Conservation (phyloP, 805 yeast genomes). For the Metschnikowia arizonensis region DNA sequence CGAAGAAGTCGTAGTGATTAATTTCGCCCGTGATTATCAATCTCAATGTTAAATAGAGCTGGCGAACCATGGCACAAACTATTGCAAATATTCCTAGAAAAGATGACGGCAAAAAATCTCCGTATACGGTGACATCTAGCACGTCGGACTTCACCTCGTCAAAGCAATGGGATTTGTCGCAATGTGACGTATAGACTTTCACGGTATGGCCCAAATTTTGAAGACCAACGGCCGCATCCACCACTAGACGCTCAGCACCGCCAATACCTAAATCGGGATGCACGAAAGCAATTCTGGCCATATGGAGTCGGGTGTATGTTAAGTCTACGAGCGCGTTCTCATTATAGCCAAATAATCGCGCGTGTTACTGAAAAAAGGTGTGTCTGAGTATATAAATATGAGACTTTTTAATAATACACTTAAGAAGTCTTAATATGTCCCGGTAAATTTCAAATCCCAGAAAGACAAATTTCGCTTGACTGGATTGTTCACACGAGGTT, state of each 20-base stretch:
- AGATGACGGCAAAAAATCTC: constrained; percentile 78
- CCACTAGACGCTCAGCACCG: constrained; percentile 96
- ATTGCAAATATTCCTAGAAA: constrained; percentile 68
- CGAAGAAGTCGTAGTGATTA: constrained; percentile 58
- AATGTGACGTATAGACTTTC: constrained; percentile 80
- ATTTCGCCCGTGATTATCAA: constrained; percentile 49
- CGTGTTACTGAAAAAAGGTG: not conserved
- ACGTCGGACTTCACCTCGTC: constrained; percentile 71
- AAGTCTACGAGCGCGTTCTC: not conserved
- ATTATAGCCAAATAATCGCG: not conserved
- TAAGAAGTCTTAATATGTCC: not conserved
- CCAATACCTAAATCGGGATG: constrained; percentile 97
- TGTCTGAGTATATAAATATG: not conserved
- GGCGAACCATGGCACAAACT: constrained; percentile 79
- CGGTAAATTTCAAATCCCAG: not conserved
- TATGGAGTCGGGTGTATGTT: not conserved
- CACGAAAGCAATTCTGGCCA: constrained; percentile 65
- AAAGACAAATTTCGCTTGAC: not conserved
- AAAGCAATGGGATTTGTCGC: constrained; percentile 82
- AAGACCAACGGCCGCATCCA: constrained; percentile 89
- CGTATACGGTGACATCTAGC: constrained; percentile 65
- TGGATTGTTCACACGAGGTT: not conserved
- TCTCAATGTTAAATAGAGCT: constrained; percentile 54
- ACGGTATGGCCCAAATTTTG: constrained; percentile 59
- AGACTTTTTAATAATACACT: not conserved